phyloP scores from a whole-genome alignment of 345 rosid genomes.

The Melastoma malabathricum region DNA sequence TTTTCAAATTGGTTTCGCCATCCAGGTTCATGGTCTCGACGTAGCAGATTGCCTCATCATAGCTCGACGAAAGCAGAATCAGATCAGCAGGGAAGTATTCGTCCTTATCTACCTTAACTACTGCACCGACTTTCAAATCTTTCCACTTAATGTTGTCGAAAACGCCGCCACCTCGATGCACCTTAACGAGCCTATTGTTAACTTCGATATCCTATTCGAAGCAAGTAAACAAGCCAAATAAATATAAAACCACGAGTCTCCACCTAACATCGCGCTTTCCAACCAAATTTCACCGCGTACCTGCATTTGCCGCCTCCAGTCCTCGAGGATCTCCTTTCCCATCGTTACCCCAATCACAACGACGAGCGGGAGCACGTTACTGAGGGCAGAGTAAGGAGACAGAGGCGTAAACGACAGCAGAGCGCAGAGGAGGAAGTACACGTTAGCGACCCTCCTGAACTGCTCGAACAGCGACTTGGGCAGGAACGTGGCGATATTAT shows the following conservation, averaged over 20 bases:
- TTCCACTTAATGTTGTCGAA: slow-evolving; percentile 55
- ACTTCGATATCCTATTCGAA: slow-evolving; percentile 51
- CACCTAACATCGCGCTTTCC: background rate
- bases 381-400: slow-evolving; percentile 67
- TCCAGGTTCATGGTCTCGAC: slow-evolving; percentile 94
- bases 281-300: slow-evolving; percentile 18
- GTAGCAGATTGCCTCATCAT: slow-evolving; percentile 86
- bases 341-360: slow-evolving; percentile 72
- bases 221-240: background rate
- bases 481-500: slow-evolving; percentile 57
- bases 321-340: slow-evolving; percentile 85
- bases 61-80: slow-evolving; percentile 66
- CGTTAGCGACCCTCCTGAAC: slow-evolving; percentile 86
- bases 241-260: background rate
- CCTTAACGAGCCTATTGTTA: slow-evolving; percentile 61
- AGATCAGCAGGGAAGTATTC: slow-evolving; percentile 97
- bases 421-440: slow-evolving; percentile 75
- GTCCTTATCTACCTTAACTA: slow-evolving; percentile 85
- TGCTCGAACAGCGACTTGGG: slow-evolving; percentile 88
- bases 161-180: slow-evolving; percentile 48
- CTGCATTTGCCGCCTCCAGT: slow-evolving; percentile 76
- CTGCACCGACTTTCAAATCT: slow-evolving; percentile 75
- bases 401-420: slow-evolving; percentile 62
- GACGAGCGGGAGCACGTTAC: slow-evolving; percentile 73
- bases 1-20: slow-evolving; percentile 80